Evolutionary conservation across 805 yeast genomes (phyloP).

Genomic region (Myxozyma geophila): DNA sequence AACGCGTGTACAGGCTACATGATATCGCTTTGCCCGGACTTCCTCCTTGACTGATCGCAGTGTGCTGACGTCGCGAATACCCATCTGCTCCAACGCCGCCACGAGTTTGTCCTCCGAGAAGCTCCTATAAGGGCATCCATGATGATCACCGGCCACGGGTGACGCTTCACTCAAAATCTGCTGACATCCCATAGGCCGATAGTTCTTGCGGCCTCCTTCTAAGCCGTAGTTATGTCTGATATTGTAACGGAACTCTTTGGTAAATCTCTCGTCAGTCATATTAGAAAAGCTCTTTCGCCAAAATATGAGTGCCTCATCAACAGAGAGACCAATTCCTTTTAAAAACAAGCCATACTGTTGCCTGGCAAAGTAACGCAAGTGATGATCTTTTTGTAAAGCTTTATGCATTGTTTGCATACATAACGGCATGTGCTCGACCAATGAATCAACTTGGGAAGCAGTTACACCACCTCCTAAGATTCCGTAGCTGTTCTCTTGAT

Average conservation of each 20-base stretch:
- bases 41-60: conserved; percentile 68
- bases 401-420: conserved; percentile 73
- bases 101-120: conserved; percentile 66
- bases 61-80: conserved; percentile 60
- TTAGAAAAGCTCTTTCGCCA: conserved; percentile 77
- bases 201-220: conserved; percentile 86
- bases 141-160: conserved; percentile 69
- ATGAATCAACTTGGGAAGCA: conserved; percentile 61
- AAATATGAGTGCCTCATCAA: conserved; percentile 85
- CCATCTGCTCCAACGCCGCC: conserved; percentile 62
- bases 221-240: conserved; percentile 88
- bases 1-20: conserved; percentile 86
- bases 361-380: conserved; percentile 81
- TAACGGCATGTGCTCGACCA: conserved; percentile 74
- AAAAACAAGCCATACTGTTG: conserved; percentile 83
- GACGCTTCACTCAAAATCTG: conserved; percentile 66
- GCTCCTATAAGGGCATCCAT: conserved; percentile 94
- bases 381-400: conserved; percentile 64
- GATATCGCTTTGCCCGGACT: conserved; percentile 70
- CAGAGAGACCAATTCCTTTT: conserved; percentile 84
- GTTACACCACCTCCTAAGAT: conserved; percentile 55
- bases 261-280: conserved; percentile 72
- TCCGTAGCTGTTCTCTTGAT: conserved; percentile 38
- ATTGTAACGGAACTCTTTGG: conserved; percentile 86
- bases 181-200: conserved; percentile 83